phyloP scores from a whole-genome alignment of 495 filamentous ascomycete genomes.

The Chaetomium tenue region DNA sequence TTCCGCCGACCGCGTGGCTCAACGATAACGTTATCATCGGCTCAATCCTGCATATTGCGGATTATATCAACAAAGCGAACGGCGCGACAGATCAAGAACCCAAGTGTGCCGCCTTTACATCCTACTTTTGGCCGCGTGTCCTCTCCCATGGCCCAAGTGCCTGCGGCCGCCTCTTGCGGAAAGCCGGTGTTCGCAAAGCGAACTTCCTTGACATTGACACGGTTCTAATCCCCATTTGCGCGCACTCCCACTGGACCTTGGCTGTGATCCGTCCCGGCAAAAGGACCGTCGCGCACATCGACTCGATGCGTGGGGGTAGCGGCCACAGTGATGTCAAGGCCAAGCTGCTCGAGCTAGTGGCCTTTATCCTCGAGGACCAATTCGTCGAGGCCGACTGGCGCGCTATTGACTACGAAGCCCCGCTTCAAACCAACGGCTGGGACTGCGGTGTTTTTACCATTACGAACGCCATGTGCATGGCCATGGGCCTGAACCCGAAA shows the following conservation, averaged over 20 bases:
- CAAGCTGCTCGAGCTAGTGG: constrained; percentile 52
- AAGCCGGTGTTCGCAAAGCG: constrained; percentile 34
- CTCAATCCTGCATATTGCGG: constrained; percentile 59
- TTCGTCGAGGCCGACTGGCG: constrained; percentile 66
- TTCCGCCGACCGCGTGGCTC: constrained; percentile 61
- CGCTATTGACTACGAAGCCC: constrained; percentile 44
- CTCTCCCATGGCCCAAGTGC: constrained; percentile 47
- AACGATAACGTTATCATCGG: constrained; percentile 82
- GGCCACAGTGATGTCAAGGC: constrained; percentile 24
- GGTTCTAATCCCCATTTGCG: constrained; percentile 49
- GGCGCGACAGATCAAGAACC: constrained; percentile 52
- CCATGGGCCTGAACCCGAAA: constrained; percentile 61
- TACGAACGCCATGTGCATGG: constrained; percentile 69
- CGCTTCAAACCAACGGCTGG: constrained; percentile 64
- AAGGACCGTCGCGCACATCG: constrained; percentile 69
- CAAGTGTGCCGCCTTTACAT: constrained; percentile 66
- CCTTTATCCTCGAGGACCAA: constrained; percentile 53
- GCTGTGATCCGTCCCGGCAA: constrained; percentile 64
- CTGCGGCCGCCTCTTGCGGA: constrained; percentile 36
- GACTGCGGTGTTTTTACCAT: constrained; percentile 83
- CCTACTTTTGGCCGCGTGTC: constrained; percentile 67
- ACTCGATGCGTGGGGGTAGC: constrained; percentile 56
- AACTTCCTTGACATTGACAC: constrained; percentile 48
- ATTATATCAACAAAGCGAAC: constrained; percentile 55
- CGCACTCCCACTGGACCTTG: constrained; percentile 59